Conservation (phyloP, 2,329 filamentous ascomycete genomes). For the Myrmaecium sp. region DNA sequence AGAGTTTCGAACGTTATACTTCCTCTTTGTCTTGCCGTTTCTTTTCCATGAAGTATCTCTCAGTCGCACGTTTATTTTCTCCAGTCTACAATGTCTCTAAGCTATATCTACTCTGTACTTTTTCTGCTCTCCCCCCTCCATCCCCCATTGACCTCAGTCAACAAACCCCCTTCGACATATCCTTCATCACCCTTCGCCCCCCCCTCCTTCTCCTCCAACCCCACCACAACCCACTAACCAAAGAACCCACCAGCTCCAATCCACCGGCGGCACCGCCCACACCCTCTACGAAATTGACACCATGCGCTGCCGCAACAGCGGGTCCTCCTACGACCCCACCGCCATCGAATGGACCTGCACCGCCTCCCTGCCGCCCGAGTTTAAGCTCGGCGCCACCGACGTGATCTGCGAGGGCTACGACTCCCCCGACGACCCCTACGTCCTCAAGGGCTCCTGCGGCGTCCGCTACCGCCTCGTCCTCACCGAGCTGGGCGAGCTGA, state of each 20-base stretch:
- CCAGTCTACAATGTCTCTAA: too few relatives aligned
- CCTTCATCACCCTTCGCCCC: too few relatives aligned
- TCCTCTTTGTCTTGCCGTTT: too few relatives aligned
- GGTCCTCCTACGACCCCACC: constrained; percentile 56
- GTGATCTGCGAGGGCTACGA: constrained; percentile 86
- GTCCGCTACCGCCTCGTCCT: constrained; percentile 74
- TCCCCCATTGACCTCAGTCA: background rate
- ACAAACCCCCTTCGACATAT: background rate
- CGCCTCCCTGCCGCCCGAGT: constrained; percentile 42
- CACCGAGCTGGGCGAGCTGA: constrained; percentile 57
- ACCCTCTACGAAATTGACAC: constrained; percentile 57
- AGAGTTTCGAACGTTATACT: too few relatives aligned
- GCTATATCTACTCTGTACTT: background rate
- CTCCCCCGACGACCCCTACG: constrained; percentile 57
- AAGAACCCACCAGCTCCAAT: constrained; percentile 41
- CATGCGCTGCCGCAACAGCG: constrained; percentile 82
- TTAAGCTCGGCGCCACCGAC: constrained; percentile 69
- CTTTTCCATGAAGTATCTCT: too few relatives aligned
- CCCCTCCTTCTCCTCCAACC: background rate
- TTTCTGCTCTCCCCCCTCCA: background rate
- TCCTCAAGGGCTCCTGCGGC: constrained; percentile 84
- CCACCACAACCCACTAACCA: background rate
- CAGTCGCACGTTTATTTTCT: too few relatives aligned
- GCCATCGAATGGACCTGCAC: constrained; percentile 87
- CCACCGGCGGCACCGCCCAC: constrained; percentile 44